phyloP scores from a whole-genome alignment of 768 basidiomycete genomes.

The Russula griseocarnosa region DNA sequence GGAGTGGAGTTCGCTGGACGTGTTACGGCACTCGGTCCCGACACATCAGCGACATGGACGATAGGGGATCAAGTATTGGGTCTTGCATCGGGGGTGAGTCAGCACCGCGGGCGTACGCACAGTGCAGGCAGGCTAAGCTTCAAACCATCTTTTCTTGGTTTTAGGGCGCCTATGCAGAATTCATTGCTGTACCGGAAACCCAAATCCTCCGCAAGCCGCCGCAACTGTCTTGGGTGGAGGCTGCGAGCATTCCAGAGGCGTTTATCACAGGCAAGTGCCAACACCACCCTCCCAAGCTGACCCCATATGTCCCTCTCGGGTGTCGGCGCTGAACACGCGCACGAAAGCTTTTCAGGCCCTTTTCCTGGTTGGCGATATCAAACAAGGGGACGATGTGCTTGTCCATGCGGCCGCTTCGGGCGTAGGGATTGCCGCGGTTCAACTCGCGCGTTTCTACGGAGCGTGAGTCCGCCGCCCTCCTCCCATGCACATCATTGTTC shows the following conservation, averaged over 20 bases:
- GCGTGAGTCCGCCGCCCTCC: conserved; percentile 51
- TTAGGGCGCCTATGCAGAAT: conserved; percentile 91
- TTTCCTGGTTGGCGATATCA: conserved; percentile 63
- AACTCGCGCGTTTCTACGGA: conserved; percentile 69
- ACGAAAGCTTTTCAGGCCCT: conserved; percentile 57
- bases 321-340: not conserved
- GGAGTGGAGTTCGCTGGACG: conserved; percentile 88
- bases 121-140: not conserved
- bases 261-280: conserved; percentile 71
- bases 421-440: conserved; percentile 84
- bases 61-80: conserved; percentile 86
- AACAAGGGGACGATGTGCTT: conserved; percentile 69
- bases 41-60: conserved; percentile 35
- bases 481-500: conserved; percentile 5
- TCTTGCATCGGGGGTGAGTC: conserved; percentile 70
- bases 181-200: conserved; percentile 51
- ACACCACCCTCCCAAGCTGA: not conserved
- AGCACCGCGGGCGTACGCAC: not conserved
- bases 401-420: conserved; percentile 91
- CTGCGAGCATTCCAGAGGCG: conserved; percentile 83
- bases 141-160: not conserved
- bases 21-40: conserved; percentile 39
- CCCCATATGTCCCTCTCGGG: not conserved
- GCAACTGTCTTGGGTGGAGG: conserved; percentile 75
- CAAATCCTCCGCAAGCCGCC: conserved; percentile 72